Percentiles rank a stretch among this genome's conserved stretches.
These are phyloP conservation scores for Fusarium camptoceras DNA, from an alignment of 2,329 filamentous ascomycete species.

Conservation along the genomic window DNA sequence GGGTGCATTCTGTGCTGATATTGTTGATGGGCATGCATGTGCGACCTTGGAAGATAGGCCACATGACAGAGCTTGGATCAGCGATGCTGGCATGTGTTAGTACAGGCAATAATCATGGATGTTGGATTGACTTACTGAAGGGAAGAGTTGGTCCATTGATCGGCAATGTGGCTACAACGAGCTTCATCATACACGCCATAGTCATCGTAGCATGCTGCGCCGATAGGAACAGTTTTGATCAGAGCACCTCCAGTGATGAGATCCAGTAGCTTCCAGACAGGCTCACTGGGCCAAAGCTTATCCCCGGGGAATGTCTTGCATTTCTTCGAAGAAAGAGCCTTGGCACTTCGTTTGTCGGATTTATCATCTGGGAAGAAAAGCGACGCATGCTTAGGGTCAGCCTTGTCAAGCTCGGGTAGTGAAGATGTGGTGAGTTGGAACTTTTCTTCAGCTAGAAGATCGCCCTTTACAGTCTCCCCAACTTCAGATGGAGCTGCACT, in stretches of 20 bases:
- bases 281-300: conserved; percentile 43
- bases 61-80: conserved; percentile 57
- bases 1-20: conserved; percentile 46
- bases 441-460: conserved; percentile 34
- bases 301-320: conserved; percentile 54
- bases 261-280: conserved; percentile 52
- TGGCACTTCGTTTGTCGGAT: background rate
- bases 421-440: conserved; percentile 31
- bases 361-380: conserved; percentile 24
- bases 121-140: conserved; percentile 29
- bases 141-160: conserved; percentile 47
- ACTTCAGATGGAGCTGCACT: conserved; percentile 28
- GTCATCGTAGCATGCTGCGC: conserved; percentile 49
- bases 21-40: conserved; percentile 51
- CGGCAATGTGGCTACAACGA: conserved; percentile 44
- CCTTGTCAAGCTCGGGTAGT: conserved; percentile 23
- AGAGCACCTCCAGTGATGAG: conserved; percentile 49
- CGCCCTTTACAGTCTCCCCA: conserved; percentile 22
- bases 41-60: conserved; percentile 54
- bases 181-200: conserved; percentile 43
- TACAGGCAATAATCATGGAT: rapidly evolving
- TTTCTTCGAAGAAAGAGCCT: background rate
- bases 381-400: conserved; percentile 16
- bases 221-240: conserved; percentile 50
- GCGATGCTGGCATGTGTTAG: conserved; percentile 42